Evolutionary conservation across 805 yeast genomes (phyloP), one percentile per base, ranked within the genome.

Genomic region (Saturnispora silvae): DNA sequence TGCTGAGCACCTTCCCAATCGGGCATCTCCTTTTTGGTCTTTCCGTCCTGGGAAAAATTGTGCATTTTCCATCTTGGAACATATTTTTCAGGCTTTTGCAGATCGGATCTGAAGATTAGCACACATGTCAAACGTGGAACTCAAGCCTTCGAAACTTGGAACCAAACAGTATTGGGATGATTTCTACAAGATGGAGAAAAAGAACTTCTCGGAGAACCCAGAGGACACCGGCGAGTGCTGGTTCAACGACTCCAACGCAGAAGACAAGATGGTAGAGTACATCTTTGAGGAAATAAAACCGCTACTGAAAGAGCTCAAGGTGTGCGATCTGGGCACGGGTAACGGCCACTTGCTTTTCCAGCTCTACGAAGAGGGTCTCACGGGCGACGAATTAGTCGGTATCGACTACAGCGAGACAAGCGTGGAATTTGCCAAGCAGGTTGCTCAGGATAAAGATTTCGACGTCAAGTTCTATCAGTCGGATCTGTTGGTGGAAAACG

Each of bases 201-300:
- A 55, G 20, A 89, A 89, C 59, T 89, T 82, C 50, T 57, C 64
- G 28, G 72, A 72, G 20, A 82, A 89, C 53, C 75, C 81, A 14
- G 68, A 79, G 15, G 96, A 92, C 54, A 77, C 86, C 0, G 99
- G 99, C 2, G 97, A 92, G 57, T 73, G 87, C 56, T 92, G 98
- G 98, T 92, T 92, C 57, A 77, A 81, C 46, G 98, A 92, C 51
- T 79, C 82, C n/a, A 86, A 81, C 50, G 97, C 98, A 0, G 97
- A 89, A 52, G 68, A 66, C 41, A 80, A 76, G 52, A 80, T 92
- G 75, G 67, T 81, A n/a, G 73, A 74, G 34, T 87, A 80, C 49
- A 54, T 89, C 5, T 59, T 66, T 14, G 73, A 73, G 4, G 68
- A 77, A 45, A 31, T 70, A 3, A 65, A 65, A 25, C 28, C 28